Conservation (phyloP, 1,139 yeast species). For the Geotrichum citri-aurantii region DNA sequence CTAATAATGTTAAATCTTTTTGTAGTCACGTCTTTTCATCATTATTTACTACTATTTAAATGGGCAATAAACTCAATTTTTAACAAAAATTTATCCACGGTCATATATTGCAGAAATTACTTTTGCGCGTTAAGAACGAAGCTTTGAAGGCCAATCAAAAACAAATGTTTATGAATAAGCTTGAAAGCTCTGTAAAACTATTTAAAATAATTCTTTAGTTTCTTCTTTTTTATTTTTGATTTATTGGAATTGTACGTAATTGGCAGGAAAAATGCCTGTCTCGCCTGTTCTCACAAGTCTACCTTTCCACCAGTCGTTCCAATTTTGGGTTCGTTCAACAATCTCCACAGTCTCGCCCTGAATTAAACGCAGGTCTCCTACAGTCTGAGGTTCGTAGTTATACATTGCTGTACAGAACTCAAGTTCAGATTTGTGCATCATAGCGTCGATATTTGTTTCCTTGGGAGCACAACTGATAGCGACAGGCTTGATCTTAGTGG, state of each 20-base stretch:
- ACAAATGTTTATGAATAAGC: too few relatives aligned
- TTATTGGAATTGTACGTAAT: slow-evolving; percentile 64
- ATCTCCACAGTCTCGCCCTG: slow-evolving; percentile 86
- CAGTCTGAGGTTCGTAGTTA: slow-evolving; percentile 76
- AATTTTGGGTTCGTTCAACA: slow-evolving; percentile 71
- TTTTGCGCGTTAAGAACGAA: too few relatives aligned
- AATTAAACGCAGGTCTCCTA: slow-evolving; percentile 78
- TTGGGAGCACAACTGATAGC: slow-evolving; percentile 36
- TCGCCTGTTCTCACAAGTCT: slow-evolving; percentile 56
- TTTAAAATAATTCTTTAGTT: too few relatives aligned
- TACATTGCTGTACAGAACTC: slow-evolving; percentile 69
- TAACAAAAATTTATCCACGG: too few relatives aligned
- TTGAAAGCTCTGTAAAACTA: too few relatives aligned
- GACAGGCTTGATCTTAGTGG: slow-evolving; percentile 35
- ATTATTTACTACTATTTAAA: too few relatives aligned
- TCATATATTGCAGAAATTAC: too few relatives aligned
- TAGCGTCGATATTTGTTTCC: slow-evolving; percentile 17
- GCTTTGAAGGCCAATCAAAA: too few relatives aligned
- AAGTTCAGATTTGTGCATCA: neutral
- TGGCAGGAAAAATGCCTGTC: slow-evolving; percentile 94
- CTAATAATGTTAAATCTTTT: too few relatives aligned
- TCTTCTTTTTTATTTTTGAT: slow-evolving; percentile 8
- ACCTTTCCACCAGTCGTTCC: slow-evolving; percentile 99
- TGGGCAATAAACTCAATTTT: too few relatives aligned
- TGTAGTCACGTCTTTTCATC: too few relatives aligned